Evolutionary conservation across 208 protist species (phyloP), one percentile per base, ranked within the genome.

Genomic region (Trypanosoma caninum): DNA sequence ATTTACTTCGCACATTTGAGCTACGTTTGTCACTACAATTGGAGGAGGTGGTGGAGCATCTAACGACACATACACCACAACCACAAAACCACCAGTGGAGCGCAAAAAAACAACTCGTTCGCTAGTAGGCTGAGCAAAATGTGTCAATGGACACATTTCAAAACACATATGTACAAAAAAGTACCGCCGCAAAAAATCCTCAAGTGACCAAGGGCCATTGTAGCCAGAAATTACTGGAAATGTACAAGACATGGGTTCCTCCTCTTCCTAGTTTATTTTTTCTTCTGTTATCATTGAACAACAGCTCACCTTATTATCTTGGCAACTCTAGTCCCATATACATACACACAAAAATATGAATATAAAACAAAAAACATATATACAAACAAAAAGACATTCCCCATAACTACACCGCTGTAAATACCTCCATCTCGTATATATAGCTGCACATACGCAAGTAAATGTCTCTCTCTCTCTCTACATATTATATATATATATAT

Each of bases 151-250:
- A 28, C 44, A 18, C 9, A 35, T 16, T 11, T 44, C 38, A 42
- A 75, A 84, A 3, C 55, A 54, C 28, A 90, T 61, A 4, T 69
- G 63, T 13, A 82, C 22, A 23, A 13, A 35, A 34, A 90, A 81
- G 51, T 72, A 76, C 5, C 67, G 50, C 4, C 63, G 58, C 16
- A 90, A 59, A 58, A 87, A 86, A 8, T 71, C 58, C 41, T 71
- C 77, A 4, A 90, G 62, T 18, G 74, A 78, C 16, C 74, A 61
- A 2, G 83, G 83, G 5, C 80, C 83, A 30, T 45, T 52, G 44
- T 74, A 85, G 30, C 77, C 80, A 3, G 72, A 65, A 37, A 89
- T 48, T 9, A 45, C 28, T 23, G 82, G 82, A 34, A 86, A 82
- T 11, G 63, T 63, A 11, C 50, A 38, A 3, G 71, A 74, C 80